Conservation (phyloP, 441 rosid species). For the Capsella rubella region DNA sequence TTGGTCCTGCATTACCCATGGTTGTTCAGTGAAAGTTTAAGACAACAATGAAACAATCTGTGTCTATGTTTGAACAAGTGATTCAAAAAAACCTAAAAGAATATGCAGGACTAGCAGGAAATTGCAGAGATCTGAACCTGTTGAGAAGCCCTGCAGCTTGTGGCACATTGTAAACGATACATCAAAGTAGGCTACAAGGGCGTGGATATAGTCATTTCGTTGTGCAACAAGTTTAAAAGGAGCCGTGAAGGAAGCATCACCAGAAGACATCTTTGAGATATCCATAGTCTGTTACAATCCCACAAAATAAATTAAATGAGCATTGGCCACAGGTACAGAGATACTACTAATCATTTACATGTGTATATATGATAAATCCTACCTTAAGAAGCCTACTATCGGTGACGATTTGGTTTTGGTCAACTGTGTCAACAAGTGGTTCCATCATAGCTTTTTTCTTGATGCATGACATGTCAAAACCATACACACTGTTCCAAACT, state of each 20-base stretch:
- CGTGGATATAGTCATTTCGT: conserved; percentile 95
- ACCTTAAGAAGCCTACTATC: conserved; percentile 88
- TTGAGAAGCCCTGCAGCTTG: conserved; percentile 93
- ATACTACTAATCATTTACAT: conserved; percentile 3
- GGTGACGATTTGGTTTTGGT: conserved; percentile 90
- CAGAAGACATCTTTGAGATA: conserved; percentile 89
- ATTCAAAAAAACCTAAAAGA: not conserved
- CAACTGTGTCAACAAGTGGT: conserved; percentile 96
- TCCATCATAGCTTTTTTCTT: conserved; percentile 96
- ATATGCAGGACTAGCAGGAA: not conserved
- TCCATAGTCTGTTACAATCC: conserved; percentile 78
- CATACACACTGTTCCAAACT: conserved; percentile 98
- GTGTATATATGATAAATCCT: not conserved
- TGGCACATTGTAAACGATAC: conserved; percentile 95
- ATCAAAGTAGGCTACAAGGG: conserved; percentile 95
- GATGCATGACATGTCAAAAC: conserved; percentile 98
- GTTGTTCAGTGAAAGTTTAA: conserved; percentile 48
- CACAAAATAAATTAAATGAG: conserved; percentile 17
- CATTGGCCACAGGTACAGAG: conserved; percentile 28
- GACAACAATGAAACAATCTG: not conserved
- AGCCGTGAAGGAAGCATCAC: conserved; percentile 97
- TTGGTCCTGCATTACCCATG: conserved; percentile 42
- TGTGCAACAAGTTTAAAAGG: conserved; percentile 94
- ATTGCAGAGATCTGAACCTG: conserved; percentile 57
- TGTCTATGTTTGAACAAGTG: not conserved